These are phyloP conservation scores for Mitragyna speciosa DNA, from an alignment of 257 asterid genomes.

Conservation along the genomic window DNA sequence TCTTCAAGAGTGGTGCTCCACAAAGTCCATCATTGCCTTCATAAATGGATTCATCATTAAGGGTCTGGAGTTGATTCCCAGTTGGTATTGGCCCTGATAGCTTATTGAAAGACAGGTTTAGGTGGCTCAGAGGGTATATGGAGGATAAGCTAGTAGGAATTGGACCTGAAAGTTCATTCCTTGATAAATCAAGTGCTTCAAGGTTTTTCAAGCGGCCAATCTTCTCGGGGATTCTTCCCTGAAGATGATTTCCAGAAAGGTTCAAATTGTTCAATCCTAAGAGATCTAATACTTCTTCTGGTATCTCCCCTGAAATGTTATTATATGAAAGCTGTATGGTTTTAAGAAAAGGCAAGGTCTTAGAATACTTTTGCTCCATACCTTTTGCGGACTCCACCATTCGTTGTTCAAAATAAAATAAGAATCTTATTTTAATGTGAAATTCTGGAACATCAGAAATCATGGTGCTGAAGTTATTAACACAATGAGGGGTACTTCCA, in stretches of 20 bases:
- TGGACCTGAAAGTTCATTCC: constrained; percentile 29
- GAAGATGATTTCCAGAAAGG: constrained; percentile 25
- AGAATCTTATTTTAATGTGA: background rate
- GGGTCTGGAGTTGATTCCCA: constrained; percentile 33
- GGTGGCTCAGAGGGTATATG: constrained; percentile 27
- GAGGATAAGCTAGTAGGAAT: constrained; percentile 31
- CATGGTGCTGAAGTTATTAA: constrained; percentile 23
- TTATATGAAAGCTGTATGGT: constrained; percentile 24
- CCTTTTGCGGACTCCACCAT: constrained; percentile 10
- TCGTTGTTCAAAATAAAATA: constrained; percentile 9
- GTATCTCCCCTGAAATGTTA: constrained; percentile 16
- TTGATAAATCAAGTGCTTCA: constrained; percentile 36
- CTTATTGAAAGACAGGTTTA: constrained; percentile 30
- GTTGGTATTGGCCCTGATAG: constrained; percentile 36
- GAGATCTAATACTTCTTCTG: constrained; percentile 9
- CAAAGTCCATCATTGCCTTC: constrained; percentile 14
- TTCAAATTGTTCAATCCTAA: constrained; percentile 17
- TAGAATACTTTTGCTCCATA: constrained; percentile 12
- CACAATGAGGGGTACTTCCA: constrained; percentile 26
- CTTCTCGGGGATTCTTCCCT: constrained; percentile 27
- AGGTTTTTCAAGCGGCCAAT: constrained; percentile 34
- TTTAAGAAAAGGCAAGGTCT: background rate
- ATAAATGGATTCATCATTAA: constrained; percentile 12
- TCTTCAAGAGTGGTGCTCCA: constrained; percentile 2
- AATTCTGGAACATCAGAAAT: background rate